A percentile compares a stretch with the other conserved stretches of the same genome.
Conservation (phyloP, 176 grass and related monocot genomes). For the Puya raimondii region DNA sequence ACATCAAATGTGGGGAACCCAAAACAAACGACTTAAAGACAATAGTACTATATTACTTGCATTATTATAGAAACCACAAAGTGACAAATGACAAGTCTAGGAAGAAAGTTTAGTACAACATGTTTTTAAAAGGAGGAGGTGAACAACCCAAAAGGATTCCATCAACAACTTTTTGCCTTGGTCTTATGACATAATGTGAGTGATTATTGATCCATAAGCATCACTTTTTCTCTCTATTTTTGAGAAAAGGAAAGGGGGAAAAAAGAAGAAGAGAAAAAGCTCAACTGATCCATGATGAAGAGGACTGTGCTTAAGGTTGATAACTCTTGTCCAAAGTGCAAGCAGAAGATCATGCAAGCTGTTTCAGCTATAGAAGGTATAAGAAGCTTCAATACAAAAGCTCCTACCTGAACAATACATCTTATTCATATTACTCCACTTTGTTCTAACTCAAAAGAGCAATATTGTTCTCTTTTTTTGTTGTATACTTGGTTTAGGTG, state of each 20-base stretch:
- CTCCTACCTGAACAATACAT: too few relatives aligned
- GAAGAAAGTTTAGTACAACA: too few relatives aligned
- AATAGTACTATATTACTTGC: too few relatives aligned
- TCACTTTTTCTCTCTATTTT: neutral
- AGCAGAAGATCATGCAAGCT: conserved; percentile 59
- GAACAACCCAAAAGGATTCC: too few relatives aligned
- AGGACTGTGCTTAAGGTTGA: conserved; percentile 28
- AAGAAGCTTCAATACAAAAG: too few relatives aligned
- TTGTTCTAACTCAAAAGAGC: neutral
- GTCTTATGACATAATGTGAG: too few relatives aligned
- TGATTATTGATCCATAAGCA: neutral
- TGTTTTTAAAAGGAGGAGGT: too few relatives aligned
- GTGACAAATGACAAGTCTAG: too few relatives aligned
- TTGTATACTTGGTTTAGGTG: conserved; percentile 19
- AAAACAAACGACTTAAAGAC: too few relatives aligned
- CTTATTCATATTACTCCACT: neutral
- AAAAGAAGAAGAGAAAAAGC: neutral
- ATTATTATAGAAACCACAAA: too few relatives aligned
- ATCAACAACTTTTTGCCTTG: too few relatives aligned
- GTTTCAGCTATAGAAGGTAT: conserved; percentile 56
- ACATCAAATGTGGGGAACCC: too few relatives aligned
- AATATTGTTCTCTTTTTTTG: neutral
- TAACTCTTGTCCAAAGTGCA: conserved; percentile 30
- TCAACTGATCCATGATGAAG: conserved; percentile 13
- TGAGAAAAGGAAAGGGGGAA: neutral